Evolutionary conservation across 129 eudicot genomes (phyloP).

Genomic region (Tagetes erecta): DNA sequence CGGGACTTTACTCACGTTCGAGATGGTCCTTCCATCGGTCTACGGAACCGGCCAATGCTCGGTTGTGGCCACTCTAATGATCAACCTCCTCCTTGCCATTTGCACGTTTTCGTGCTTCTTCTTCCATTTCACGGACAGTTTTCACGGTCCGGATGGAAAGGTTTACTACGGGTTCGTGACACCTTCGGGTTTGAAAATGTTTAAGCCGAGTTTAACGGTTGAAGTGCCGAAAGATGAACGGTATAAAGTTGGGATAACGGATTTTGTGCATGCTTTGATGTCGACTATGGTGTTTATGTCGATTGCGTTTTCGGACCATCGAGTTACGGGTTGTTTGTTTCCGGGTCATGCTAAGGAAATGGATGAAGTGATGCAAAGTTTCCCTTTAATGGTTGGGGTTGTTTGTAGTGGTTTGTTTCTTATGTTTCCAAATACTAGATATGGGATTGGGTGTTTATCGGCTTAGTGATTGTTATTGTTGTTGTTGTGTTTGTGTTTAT

Average conservation of each 20-base stretch:
- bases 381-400: conserved; percentile 82
- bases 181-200: conserved; percentile 65
- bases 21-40: conserved; percentile 87
- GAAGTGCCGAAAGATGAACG: conserved; percentile 74
- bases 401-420: conserved; percentile 84
- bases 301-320: conserved; percentile 74
- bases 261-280: conserved; percentile 78
- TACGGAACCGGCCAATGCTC: conserved; percentile 62
- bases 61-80: conserved; percentile 64
- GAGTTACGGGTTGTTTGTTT: conserved; percentile 75
- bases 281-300: conserved; percentile 75
- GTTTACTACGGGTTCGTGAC: conserved; percentile 81
- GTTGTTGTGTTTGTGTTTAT: not conserved
- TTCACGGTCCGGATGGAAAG: conserved; percentile 72
- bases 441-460: conserved; percentile 77
- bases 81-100: conserved; percentile 46
- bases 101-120: conserved; percentile 84
- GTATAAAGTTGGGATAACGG: conserved; percentile 52
- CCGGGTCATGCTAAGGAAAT: conserved; percentile 78
- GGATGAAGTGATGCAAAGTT: conserved; percentile 92
- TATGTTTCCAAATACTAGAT: conserved; percentile 74
- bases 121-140: conserved; percentile 96
- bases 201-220: conserved; percentile 53
- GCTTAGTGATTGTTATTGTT: conserved; percentile 32
- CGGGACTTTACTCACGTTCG: conserved; percentile 87